phyloP scores from a whole-genome alignment of 2,329 filamentous ascomycete species.

The Sporothrix euskadiensis region DNA sequence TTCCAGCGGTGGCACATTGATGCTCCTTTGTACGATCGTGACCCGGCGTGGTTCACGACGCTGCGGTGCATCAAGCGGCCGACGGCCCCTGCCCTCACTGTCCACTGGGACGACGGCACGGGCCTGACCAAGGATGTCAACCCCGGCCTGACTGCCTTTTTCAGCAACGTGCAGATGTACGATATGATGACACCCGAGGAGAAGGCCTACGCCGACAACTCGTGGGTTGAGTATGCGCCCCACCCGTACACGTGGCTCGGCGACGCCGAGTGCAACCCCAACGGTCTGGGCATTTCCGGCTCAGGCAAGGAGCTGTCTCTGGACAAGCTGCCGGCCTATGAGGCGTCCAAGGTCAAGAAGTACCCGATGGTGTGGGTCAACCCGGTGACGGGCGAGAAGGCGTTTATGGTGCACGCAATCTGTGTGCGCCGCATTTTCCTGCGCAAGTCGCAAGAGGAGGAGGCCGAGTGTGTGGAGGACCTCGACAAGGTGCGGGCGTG shows the following conservation, averaged over 20 bases:
- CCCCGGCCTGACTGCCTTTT: constrained; percentile 48
- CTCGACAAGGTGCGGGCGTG: constrained; percentile 42
- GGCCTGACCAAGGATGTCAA: constrained; percentile 46
- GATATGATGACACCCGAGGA: constrained; percentile 46
- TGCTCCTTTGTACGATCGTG: constrained; percentile 46
- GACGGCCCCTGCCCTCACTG: constrained; percentile 37
- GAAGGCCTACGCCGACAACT: constrained; percentile 44
- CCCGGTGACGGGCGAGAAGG: constrained; percentile 45
- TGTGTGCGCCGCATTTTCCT: constrained; percentile 44
- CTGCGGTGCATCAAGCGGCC: constrained; percentile 45
- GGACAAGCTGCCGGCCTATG: constrained; percentile 43
- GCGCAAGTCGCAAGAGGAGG: constrained; percentile 39
- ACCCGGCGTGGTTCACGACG: constrained; percentile 38
- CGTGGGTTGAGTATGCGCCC: constrained; percentile 50
- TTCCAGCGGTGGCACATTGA: constrained; percentile 54
- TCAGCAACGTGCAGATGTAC: constrained; percentile 47
- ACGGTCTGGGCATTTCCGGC: constrained; percentile 44
- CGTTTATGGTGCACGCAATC: constrained; percentile 48
- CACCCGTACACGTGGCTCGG: constrained; percentile 49
- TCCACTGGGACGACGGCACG: constrained; percentile 38
- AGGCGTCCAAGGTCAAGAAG: constrained; percentile 40
- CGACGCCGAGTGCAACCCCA: constrained; percentile 44
- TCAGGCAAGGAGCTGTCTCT: constrained; percentile 42
- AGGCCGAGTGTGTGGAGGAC: constrained; percentile 43
- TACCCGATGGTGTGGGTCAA: constrained; percentile 53